A percentile compares a stretch with the other conserved stretches of the same genome.
These are phyloP conservation scores for Thermothielavioides terrestris DNA, from an alignment of 495 filamentous ascomycete genomes.

Conservation along the genomic window DNA sequence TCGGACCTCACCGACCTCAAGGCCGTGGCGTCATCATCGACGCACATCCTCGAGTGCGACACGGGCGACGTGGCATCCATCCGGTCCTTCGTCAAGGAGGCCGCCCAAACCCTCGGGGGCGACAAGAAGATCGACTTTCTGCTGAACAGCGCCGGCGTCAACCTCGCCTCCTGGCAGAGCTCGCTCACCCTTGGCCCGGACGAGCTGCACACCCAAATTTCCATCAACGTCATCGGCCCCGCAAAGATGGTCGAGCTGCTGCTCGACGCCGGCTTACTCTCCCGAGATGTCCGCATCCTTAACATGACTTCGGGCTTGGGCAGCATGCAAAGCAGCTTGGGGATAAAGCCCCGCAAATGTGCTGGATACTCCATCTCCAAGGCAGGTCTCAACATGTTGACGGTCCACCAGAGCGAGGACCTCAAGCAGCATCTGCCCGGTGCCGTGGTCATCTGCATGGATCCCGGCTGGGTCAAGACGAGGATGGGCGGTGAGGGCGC, in stretches of 20 bases:
- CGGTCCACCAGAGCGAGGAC: slow-evolving; percentile 32
- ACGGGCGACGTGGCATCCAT: slow-evolving; percentile 26
- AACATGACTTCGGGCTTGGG: slow-evolving; percentile 36
- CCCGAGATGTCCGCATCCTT: slow-evolving; percentile 22
- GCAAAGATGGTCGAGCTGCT: slow-evolving; percentile 29
- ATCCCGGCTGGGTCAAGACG: slow-evolving; percentile 57
- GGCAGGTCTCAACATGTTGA: slow-evolving; percentile 37
- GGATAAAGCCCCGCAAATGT: slow-evolving; percentile 13
- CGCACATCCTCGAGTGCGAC: slow-evolving; percentile 41
- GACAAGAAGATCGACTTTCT: slow-evolving; percentile 35
- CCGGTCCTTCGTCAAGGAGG: slow-evolving; percentile 24
- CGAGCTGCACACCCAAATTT: slow-evolving; percentile 22
- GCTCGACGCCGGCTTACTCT: slow-evolving; percentile 18
- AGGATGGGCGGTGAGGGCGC: slow-evolving; percentile 51
- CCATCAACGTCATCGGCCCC: slow-evolving; percentile 35
- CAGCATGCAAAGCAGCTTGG: slow-evolving; percentile 11
- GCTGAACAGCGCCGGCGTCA: slow-evolving; percentile 38
- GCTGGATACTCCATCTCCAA: slow-evolving; percentile 35
- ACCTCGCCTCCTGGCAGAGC: slow-evolving; percentile 25
- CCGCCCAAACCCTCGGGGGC: slow-evolving; percentile 14
- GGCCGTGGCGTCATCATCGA: slow-evolving; percentile 18
- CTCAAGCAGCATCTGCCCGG: slow-evolving; percentile 27
- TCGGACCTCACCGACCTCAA: slow-evolving; percentile 26
- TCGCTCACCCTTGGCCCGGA: slow-evolving; percentile 29
- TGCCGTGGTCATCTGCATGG: slow-evolving; percentile 42